These are phyloP conservation scores for Hippophae gyantsensis DNA, from an alignment of 306 rosid genomes.

Conservation along the genomic window DNA sequence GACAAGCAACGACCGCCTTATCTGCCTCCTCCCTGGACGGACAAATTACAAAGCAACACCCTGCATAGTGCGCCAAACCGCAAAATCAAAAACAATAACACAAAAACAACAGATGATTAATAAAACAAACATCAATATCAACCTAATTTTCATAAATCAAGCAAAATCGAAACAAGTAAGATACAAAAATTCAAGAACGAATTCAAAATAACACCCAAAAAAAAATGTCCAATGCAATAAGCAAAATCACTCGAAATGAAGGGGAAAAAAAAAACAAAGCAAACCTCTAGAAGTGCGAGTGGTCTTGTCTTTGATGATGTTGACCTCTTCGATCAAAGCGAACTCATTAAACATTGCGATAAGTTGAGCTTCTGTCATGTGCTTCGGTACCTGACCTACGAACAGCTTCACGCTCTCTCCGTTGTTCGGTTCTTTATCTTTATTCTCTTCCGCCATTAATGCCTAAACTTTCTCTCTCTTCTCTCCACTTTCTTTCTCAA, in stretches of 20 bases:
- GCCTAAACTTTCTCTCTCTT: conserved; percentile 16
- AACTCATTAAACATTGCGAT: conserved; percentile 85
- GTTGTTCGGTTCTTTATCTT: conserved; percentile 52
- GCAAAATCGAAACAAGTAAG: conserved; percentile 7
- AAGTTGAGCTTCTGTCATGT: conserved; percentile 79
- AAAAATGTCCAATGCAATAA: neutral
- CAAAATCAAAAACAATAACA: neutral
- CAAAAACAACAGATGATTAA: conserved; percentile 28
- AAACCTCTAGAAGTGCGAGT: conserved; percentile 91
- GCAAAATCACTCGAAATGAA: neutral
- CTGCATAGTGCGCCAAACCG: conserved; percentile 23
- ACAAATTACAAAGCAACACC: conserved; percentile 87
- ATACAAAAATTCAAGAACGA: conserved; percentile 1
- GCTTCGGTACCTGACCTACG: conserved; percentile 97
- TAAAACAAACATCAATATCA: conserved; percentile 15
- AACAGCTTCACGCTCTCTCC: conserved; percentile 95
- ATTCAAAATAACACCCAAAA: too few species aligned
- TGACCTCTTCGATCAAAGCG: conserved; percentile 88
- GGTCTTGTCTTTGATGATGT: conserved; percentile 90
- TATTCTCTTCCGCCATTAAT: conserved; percentile 87
- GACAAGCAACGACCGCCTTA: conserved; percentile 94
- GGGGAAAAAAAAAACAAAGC: neutral
- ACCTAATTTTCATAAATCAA: neutral
- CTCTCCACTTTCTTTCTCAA: neutral
- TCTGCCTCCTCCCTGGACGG: conserved; percentile 93